Conservation (phyloP, 129 eudicot genomes). For the Saussurea involucrata region DNA sequence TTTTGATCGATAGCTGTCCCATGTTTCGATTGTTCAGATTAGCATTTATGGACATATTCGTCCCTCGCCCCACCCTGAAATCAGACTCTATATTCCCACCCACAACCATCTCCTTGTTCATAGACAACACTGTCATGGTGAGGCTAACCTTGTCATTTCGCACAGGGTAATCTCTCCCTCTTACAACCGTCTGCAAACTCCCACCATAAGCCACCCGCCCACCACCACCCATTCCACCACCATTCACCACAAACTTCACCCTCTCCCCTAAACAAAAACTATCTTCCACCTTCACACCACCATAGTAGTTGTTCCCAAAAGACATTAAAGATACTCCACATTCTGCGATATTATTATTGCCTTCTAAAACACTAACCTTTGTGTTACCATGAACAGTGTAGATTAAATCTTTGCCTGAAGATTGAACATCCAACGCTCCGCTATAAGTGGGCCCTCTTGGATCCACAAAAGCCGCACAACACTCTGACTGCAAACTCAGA, state of each 20-base stretch:
- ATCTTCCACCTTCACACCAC: constrained; percentile 77
- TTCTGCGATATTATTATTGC: constrained; percentile 44
- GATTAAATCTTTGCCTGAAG: constrained; percentile 68
- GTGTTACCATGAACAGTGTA: constrained; percentile 65
- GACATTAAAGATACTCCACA: constrained; percentile 81
- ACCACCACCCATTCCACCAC: constrained; percentile 67
- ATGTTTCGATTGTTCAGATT: constrained; percentile 65
- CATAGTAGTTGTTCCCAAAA: constrained; percentile 48
- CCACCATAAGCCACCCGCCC: constrained; percentile 82
- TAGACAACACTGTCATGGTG: constrained; percentile 56
- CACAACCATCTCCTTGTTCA: constrained; percentile 67
- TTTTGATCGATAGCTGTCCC: constrained; percentile 79
- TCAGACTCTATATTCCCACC: constrained; percentile 71
- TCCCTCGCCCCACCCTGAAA: constrained; percentile 67
- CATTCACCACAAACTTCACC: constrained; percentile 57
- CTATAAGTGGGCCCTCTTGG: constrained; percentile 67
- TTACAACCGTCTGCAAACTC: constrained; percentile 56
- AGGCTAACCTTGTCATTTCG: constrained; percentile 67
- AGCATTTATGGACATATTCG: constrained; percentile 60
- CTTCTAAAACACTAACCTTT: constrained; percentile 40
- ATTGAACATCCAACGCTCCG: constrained; percentile 66
- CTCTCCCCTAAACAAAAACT: constrained; percentile 56
- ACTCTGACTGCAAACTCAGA: constrained; percentile 71
- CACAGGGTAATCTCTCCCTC: constrained; percentile 88
- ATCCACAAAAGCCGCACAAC: constrained; percentile 51